A percentile compares a stretch with the other conserved stretches of the same genome.
Evolutionary conservation across 2,329 filamentous ascomycete species (phyloP).

Genomic region (Hymenoscyphus fraxineus): DNA sequence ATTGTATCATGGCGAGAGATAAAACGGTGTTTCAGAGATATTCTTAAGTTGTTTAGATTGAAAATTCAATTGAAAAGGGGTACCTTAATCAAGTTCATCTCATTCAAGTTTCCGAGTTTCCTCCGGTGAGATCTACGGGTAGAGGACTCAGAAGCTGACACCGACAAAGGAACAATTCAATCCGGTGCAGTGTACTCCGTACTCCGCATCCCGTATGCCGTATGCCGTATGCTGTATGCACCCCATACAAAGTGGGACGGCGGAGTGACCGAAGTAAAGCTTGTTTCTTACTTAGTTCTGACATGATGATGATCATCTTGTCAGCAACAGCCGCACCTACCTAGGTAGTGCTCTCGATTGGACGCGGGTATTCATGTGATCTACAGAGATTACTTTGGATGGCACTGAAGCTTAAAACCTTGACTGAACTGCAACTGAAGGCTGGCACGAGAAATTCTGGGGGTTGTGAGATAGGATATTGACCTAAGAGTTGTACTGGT

Average conservation of each 20-base stretch:
- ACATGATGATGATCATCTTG: not conserved
- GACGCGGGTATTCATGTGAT: not conserved
- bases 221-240: not conserved
- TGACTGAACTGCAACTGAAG: not conserved
- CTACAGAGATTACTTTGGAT: not conserved
- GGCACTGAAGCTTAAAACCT: not conserved
- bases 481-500: not conserved
- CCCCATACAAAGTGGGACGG: not conserved
- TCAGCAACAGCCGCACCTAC: not conserved
- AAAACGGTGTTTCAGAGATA: not conserved
- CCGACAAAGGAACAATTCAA: not conserved
- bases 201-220: not conserved
- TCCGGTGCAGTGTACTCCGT: not conserved
- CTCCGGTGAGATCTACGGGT: not conserved
- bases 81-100: not conserved
- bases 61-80: not conserved
- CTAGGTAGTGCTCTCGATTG: not conserved
- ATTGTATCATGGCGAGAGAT: not conserved
- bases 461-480: not conserved
- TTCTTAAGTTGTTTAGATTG: not conserved
- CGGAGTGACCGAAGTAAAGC: not conserved
- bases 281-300: not conserved
- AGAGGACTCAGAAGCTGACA: not conserved
- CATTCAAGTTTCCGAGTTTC: not conserved
- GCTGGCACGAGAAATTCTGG: not conserved